Conservation (phyloP, 176 grass and related monocot species). For the Aegilops umbellulata region DNA sequence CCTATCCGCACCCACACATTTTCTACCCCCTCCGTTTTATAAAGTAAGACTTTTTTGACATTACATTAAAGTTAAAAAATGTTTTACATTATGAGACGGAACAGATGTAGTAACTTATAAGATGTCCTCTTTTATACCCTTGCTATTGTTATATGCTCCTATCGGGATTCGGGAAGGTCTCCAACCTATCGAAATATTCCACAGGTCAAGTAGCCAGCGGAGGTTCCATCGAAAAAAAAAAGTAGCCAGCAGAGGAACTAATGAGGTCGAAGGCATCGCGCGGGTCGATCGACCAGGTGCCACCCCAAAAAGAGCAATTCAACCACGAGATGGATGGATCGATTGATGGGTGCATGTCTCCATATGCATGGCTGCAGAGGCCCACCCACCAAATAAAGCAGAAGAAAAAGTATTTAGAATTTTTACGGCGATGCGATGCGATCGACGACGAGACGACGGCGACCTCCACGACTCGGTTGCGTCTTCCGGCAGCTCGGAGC, state of each 20-base stretch:
- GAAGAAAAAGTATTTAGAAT: not conserved
- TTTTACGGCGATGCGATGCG: not conserved
- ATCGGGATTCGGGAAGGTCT: constrained; percentile 33
- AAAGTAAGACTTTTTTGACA: no score
- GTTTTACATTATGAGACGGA: no score
- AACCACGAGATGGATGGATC: not conserved
- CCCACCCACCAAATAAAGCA: not conserved
- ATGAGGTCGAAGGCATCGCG: not conserved
- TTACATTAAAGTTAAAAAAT: no score
- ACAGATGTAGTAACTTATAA: not conserved
- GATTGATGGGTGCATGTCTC: not conserved
- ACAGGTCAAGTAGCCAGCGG: not conserved
- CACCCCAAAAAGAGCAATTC: constrained; percentile 1
- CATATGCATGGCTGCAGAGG: not conserved
- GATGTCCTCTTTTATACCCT: not conserved
- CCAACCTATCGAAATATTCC: constrained; percentile 41
- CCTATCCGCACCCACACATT: not conserved
- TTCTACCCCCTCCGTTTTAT: not conserved
- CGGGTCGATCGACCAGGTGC: not conserved
- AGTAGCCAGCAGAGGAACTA: not conserved
- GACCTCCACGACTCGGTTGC: not conserved
- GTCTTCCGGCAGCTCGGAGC: constrained; percentile 1
- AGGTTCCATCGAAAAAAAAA: not conserved
- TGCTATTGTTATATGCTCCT: constrained; percentile 23
- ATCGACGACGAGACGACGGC: not conserved